Conservation (phyloP, 306 rosid genomes). For the Sicyos edulis region DNA sequence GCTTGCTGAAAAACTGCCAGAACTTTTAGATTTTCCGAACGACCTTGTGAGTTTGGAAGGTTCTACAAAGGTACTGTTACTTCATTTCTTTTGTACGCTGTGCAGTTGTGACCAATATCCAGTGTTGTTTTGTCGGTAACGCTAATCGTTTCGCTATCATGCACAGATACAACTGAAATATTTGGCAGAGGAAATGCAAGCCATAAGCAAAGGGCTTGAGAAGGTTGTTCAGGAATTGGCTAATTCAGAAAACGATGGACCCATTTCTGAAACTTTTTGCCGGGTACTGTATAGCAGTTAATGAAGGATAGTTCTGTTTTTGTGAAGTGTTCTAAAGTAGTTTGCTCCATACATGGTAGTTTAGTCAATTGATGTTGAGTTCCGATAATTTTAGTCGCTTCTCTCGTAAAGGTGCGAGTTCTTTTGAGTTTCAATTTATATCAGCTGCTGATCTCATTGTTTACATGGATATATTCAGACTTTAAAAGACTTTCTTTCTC, state of each 20-base stretch:
- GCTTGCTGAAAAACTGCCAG: conserved; percentile 82
- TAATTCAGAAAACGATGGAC: conserved; percentile 82
- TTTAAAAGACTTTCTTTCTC: conserved; percentile 23
- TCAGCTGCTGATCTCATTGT: neutral
- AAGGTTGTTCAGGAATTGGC: conserved; percentile 87
- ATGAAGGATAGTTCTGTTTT: too few species aligned
- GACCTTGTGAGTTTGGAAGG: conserved; percentile 70
- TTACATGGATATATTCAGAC: conserved; percentile 14
- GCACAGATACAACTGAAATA: conserved; percentile 92
- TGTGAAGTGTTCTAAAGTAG: too few species aligned
- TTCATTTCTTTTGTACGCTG: conserved; percentile 18
- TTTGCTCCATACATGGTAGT: too few species aligned
- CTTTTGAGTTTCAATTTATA: neutral
- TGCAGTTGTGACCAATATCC: conserved; percentile 8
- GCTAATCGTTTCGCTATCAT: conserved; percentile 25
- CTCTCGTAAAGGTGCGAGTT: neutral
- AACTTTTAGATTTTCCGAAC: conserved; percentile 75
- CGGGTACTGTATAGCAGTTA: conserved; percentile 37
- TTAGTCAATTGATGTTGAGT: too few species aligned
- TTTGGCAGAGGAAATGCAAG: conserved; percentile 99
- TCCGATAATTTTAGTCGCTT: neutral
- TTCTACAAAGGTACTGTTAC: conserved; percentile 60
- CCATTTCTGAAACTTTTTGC: conserved; percentile 66
- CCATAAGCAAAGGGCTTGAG: conserved; percentile 87
- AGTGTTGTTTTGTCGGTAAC: conserved; percentile 20